Evolutionary conservation across 179 eudicot genomes (phyloP), one percentile per base, ranked within the genome.

Genomic region (Silene coronaria): DNA sequence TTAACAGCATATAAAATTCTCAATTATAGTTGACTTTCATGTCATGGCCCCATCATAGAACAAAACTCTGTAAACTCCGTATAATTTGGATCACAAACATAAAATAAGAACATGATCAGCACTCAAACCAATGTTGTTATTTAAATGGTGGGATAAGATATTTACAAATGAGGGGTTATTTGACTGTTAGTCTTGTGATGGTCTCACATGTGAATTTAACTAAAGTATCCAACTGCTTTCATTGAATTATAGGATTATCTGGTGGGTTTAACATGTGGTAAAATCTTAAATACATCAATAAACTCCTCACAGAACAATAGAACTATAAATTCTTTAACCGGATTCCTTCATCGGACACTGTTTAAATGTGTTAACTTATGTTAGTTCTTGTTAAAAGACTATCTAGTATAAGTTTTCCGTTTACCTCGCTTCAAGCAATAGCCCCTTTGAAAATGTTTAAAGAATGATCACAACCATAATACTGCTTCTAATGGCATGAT

Each of bases 61-160:
- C 27, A 61, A 61, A 16, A 64, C 19, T 17, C 68, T 28, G 32
- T 30, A 28, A 16, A 64, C 8, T 64, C 21, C 68, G 6, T 64
- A 32, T 26, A 27, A 14, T 4, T 64, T 8, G 68, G 68, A 64
- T 64, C 68, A 64, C 68, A 64, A 32, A 26, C n/a, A 62, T 62
- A 13, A 62, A 24, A 62, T 62, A 62, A 62, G 16, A 24, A 6
- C 68, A 14, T 1, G 42, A 64, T 64, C 28, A 63, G 17, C 42
- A 1, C 42, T 30, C 32, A 5, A 11, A 19, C 19, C 32, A 26
- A 62, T 23, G 32, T 11, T 22, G 62, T 2, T 53, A 26, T 12
- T 62, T 13, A 62, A 12, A 13, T 62, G 32, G 66, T 0, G 11
- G 34, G 17, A 13, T 4, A 23, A 26, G 17, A 62, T 16, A 26